These are phyloP conservation scores for Cordyceps cicadae DNA, from an alignment of 2,329 filamentous ascomycete genomes.

Conservation along the genomic window DNA sequence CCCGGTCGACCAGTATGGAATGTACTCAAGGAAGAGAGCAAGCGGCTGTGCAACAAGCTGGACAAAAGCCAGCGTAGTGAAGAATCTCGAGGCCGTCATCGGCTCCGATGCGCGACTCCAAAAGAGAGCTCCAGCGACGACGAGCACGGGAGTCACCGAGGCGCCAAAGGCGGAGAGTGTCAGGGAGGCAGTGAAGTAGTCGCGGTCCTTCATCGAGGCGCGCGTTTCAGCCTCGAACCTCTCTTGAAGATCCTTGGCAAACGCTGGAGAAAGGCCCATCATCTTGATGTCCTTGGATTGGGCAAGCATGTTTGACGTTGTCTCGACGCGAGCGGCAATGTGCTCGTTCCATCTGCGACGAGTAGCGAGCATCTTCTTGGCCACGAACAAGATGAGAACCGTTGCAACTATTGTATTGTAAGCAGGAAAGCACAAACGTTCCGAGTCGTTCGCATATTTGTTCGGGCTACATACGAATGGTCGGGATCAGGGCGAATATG, in stretches of 20 bases:
- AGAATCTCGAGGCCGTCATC: background rate
- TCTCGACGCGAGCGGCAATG: background rate
- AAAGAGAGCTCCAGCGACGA: background rate
- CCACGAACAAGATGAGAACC: background rate
- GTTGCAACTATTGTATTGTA: background rate
- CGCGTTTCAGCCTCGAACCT: background rate
- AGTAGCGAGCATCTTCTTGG: background rate
- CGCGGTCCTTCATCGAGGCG: background rate
- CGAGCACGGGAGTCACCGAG: background rate
- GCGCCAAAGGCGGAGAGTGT: background rate
- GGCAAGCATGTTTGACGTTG: conserved; percentile 3
- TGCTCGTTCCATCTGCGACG: conserved; percentile 1
- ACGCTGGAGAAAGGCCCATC: background rate
- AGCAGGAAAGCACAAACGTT: background rate
- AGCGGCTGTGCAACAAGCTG: background rate
- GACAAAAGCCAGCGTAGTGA: background rate
- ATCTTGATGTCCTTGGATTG: conserved; percentile 4
- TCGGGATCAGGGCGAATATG: background rate
- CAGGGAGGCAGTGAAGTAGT: background rate
- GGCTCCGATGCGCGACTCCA: background rate
- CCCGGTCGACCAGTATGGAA: background rate
- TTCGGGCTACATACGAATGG: background rate
- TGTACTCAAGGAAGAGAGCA: background rate
- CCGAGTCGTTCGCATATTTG: too few relatives aligned
- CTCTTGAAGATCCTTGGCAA: background rate